Conservation (phyloP, 306 rosid species). For the Cucumis hystrix region DNA sequence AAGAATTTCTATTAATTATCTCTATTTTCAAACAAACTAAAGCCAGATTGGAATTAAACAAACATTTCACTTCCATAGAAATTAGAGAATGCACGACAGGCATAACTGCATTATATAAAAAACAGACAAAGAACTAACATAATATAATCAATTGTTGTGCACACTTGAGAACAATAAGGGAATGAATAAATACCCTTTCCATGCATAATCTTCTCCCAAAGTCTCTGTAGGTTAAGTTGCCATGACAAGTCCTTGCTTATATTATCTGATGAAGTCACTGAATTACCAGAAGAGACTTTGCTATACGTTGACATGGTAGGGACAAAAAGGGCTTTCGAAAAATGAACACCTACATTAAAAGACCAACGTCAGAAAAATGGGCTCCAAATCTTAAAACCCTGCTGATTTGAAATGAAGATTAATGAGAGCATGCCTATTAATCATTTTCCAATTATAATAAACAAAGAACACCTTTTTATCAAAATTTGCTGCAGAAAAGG, state of each 20-base stretch:
- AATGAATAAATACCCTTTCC: constrained; percentile 33
- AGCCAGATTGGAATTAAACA: neutral
- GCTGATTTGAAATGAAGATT: constrained; percentile 2
- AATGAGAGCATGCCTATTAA: neutral
- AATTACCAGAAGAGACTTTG: constrained; percentile 50
- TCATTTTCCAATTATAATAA: neutral
- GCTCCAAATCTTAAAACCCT: neutral
- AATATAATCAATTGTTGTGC: neutral
- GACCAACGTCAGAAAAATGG: neutral
- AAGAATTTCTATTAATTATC: neutral
- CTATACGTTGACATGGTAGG: constrained; percentile 53
- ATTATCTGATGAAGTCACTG: constrained; percentile 28
- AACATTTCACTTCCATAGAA: neutral
- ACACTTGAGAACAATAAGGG: constrained; percentile 5
- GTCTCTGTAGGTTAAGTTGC: constrained; percentile 50
- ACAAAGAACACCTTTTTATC: neutral
- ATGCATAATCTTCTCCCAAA: constrained; percentile 58
- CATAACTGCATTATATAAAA: neutral
- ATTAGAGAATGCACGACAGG: neutral
- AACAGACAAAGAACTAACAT: neutral
- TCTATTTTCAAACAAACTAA: neutral
- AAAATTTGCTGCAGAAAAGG: neutral
- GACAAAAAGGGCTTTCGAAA: constrained; percentile 61
- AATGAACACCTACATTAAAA: constrained; percentile 31
- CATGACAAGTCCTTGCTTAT: constrained; percentile 43